These are phyloP conservation scores for Ajuga chamaepitys DNA, from an alignment of 257 asterid species.

Conservation along the genomic window DNA sequence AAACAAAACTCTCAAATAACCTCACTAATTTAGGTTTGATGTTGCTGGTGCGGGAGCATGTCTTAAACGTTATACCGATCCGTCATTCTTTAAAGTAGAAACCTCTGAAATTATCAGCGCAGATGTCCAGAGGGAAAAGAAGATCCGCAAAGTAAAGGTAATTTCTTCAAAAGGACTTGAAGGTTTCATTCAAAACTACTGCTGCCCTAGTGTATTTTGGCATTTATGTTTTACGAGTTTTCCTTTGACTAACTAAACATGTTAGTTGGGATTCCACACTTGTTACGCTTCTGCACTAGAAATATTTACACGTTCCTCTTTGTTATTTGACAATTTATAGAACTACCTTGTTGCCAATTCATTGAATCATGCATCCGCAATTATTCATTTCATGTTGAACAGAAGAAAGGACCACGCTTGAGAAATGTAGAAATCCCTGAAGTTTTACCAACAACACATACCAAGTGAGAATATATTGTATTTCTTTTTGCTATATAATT, in stretches of 20 bases:
- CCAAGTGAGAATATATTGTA: slow-evolving; percentile 57
- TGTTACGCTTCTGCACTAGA: neutral
- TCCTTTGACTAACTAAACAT: neutral
- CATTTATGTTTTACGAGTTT: neutral
- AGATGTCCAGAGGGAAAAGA: slow-evolving; percentile 67
- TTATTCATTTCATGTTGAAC: slow-evolving; percentile 20
- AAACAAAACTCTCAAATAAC: neutral
- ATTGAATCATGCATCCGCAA: neutral
- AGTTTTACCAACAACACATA: slow-evolving; percentile 54
- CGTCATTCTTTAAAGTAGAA: slow-evolving; percentile 76
- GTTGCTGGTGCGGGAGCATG: slow-evolving; percentile 98
- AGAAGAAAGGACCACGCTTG: slow-evolving; percentile 81
- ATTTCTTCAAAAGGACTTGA: slow-evolving; percentile 3
- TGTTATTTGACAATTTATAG: neutral
- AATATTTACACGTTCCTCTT: neutral
- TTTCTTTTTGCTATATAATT: slow-evolving; percentile 2
- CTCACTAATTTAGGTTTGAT: slow-evolving; percentile 60
- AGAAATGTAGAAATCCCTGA: slow-evolving; percentile 70
- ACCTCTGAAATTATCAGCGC: slow-evolving; percentile 31
- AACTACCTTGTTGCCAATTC: slow-evolving; percentile 10
- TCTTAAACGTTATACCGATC: slow-evolving; percentile 92
- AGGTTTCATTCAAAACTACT: neutral
- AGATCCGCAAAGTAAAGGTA: slow-evolving; percentile 80
- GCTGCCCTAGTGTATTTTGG: neutral
- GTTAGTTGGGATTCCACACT: neutral